phyloP scores from a whole-genome alignment of 257 asterid genomes.

The Orobanche coerulescens region DNA sequence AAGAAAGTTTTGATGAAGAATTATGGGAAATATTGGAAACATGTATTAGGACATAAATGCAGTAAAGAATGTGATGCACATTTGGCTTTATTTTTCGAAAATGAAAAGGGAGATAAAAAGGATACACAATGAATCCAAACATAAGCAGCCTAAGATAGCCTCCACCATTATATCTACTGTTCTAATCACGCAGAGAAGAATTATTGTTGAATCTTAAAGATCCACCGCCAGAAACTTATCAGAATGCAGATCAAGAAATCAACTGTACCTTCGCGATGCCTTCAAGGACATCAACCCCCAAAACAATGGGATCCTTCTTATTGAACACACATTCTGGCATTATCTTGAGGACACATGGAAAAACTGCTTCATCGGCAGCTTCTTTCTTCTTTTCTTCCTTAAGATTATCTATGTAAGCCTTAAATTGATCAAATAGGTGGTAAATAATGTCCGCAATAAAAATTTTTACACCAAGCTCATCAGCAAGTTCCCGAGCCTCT shows the following conservation, averaged over 20 bases:
- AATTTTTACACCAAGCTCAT: conserved; percentile 78
- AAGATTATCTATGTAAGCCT: conserved; percentile 84
- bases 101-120: too few relatives aligned
- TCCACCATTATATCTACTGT: too few relatives aligned
- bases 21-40: background rate
- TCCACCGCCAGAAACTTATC: background rate
- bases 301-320: conserved; percentile 92
- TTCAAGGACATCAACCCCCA: conserved; percentile 85
- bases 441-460: conserved; percentile 84
- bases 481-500: conserved; percentile 90
- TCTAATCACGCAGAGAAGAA: too few relatives aligned
- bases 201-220: background rate
- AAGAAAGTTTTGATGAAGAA: background rate
- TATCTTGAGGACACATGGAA: conserved; percentile 90
- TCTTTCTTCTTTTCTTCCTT: conserved; percentile 94
- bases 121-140: too few relatives aligned
- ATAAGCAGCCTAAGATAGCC: too few relatives aligned
- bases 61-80: background rate
- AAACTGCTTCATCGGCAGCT: conserved; percentile 90
- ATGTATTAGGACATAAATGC: background rate
- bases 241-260: conserved; percentile 2
- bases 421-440: conserved; percentile 88
- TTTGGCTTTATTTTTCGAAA: background rate
- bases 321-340: conserved; percentile 76
- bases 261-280: conserved; percentile 72